Percentiles rank a stretch among this genome's conserved stretches.
Evolutionary conservation across 1,284 basidiomycete genomes (phyloP).

Genomic region (Ganoderma multipileum): DNA sequence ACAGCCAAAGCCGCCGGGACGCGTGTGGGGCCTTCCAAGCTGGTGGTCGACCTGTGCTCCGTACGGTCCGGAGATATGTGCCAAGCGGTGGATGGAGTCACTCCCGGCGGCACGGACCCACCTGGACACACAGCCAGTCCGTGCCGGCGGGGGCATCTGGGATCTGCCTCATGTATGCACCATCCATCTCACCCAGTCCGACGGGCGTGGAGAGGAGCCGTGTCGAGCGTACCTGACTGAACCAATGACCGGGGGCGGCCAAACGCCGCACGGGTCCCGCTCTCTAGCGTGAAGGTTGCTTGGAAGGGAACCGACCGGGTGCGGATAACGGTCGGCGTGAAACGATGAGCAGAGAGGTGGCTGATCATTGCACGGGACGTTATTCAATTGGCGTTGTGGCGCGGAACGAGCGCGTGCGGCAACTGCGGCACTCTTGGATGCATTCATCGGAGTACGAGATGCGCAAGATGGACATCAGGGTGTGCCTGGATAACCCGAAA

Average conservation of each 20-base stretch:
- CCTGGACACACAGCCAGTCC: constrained; percentile 6
- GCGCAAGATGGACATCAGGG: not conserved
- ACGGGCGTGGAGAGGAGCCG: not conserved
- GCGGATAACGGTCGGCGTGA: not conserved
- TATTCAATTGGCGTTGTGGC: not conserved
- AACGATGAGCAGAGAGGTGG: not conserved
- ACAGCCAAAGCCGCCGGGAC: not conserved
- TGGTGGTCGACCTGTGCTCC: not conserved
- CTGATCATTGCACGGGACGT: not conserved
- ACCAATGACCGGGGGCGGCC: not conserved
- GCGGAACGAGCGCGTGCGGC: not conserved
- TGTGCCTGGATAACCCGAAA: not conserved
- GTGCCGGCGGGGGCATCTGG: not conserved
- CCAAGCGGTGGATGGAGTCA: not conserved
- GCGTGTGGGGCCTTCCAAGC: not conserved
- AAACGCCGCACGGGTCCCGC: not conserved
- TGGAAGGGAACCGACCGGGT: not conserved
- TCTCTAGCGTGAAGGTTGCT: not conserved
- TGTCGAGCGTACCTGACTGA: not conserved
- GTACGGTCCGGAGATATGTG: not conserved
- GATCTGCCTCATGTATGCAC: not conserved
- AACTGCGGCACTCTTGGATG: not conserved
- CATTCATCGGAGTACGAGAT: constrained; percentile 3
- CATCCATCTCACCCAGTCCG: not conserved
- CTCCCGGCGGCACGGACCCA: not conserved